Percentiles rank a stretch among this genome's conserved stretches.
phyloP scores from a whole-genome alignment of 2,329 filamentous ascomycete species.

The Ceratocystis albifundus region DNA sequence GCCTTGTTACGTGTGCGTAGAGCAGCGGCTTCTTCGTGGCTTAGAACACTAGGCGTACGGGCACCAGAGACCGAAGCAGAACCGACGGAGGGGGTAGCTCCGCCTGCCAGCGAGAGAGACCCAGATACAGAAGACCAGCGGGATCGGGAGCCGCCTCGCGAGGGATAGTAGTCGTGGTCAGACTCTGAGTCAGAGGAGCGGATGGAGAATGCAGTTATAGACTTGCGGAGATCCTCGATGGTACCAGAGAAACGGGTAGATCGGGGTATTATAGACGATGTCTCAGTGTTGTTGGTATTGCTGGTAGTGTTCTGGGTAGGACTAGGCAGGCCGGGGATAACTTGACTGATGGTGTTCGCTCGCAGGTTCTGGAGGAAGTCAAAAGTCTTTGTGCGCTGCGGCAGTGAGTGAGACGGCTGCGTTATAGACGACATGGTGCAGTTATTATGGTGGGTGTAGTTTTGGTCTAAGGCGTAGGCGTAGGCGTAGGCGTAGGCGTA shows the following conservation, averaged over 20 bases:
- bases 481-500: too few species aligned
- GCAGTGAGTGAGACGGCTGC: constrained; percentile 4
- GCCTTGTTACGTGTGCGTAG: constrained; percentile 12
- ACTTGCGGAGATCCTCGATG: constrained; percentile 24
- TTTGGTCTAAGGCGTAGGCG: background rate
- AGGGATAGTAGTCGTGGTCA: constrained; percentile 21
- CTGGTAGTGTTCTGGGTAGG: constrained; percentile 10
- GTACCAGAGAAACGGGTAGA: constrained; percentile 20
- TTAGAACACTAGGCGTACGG: constrained; percentile 7
- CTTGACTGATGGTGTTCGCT: constrained; percentile 13
- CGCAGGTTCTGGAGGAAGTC: constrained; percentile 21
- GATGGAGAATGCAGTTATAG: constrained; percentile 23
- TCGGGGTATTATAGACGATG: constrained; percentile 14
- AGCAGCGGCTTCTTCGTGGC: constrained; percentile 3
- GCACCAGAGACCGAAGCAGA: background rate
- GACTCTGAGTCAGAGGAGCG: constrained; percentile 21
- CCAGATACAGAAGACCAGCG: constrained; percentile 22
- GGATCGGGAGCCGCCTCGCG: background rate
- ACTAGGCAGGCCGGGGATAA: constrained; percentile 15
- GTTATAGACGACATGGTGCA: constrained; percentile 10
- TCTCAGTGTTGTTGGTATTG: background rate
- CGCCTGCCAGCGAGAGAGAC: constrained; percentile 9
- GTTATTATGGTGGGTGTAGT: background rate
- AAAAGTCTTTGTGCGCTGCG: constrained; percentile 19
- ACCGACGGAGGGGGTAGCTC: background rate